These are phyloP conservation scores for Mucuna pruriens DNA, from an alignment of 306 rosid genomes.

Conservation along the genomic window DNA sequence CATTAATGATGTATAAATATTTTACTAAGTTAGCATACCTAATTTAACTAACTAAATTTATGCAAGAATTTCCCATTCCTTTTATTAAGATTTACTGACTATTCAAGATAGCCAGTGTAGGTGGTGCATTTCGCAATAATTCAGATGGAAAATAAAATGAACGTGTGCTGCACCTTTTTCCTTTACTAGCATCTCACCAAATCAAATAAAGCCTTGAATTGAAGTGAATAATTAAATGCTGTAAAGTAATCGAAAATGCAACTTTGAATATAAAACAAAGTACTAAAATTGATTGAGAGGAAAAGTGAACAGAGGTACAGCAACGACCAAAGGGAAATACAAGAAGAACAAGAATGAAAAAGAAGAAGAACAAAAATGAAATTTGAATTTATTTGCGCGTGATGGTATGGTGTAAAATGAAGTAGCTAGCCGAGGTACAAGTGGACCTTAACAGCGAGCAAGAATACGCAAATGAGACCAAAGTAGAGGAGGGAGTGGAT, in stretches of 20 bases:
- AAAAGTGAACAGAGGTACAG: not conserved
- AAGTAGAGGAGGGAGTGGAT: conserved; percentile 83
- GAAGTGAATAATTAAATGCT: not conserved
- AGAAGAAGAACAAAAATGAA: not conserved
- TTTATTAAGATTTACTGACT: not conserved
- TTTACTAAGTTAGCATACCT: not conserved
- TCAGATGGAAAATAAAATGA: too few species aligned
- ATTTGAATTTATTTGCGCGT: not conserved
- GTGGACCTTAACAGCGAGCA: conserved; percentile 72
- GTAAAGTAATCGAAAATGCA: not conserved
- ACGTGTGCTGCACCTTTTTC: not conserved
- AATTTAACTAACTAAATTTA: not conserved
- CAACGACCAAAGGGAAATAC: too few species aligned
- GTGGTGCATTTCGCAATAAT: too few species aligned
- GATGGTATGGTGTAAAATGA: not conserved
- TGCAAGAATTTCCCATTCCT: not conserved
- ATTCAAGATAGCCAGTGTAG: too few species aligned
- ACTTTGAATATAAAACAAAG: not conserved
- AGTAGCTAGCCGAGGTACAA: conserved; percentile 64
- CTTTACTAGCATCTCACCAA: not conserved
- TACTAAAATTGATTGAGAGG: not conserved
- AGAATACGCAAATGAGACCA: conserved; percentile 65
- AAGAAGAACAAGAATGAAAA: too few species aligned
- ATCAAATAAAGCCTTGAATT: not conserved
- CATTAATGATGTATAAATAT: not conserved